Base-by-base conservation (phyloP, 129 eudicot species). In the Erigeron canadensis region DNA sequence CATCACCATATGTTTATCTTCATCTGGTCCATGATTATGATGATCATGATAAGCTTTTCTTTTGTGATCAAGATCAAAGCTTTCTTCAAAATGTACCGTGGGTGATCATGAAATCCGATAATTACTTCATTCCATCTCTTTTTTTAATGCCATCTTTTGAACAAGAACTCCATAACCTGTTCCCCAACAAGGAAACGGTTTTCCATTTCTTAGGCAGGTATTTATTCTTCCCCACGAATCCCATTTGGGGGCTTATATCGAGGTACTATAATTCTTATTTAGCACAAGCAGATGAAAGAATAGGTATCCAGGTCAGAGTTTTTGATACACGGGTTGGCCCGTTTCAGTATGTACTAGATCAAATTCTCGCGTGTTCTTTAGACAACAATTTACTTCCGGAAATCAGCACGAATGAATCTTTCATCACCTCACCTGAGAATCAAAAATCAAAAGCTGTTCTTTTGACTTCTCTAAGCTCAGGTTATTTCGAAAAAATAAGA, bases 51-150 rank as follows among this genome's bases (percentile, higher is more conserved):
- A 89, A 87, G 74, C 86, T 87, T 50, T 89, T 89, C 81, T 87
- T 86, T 79, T 89, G 96, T 73, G 88, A 87, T 71, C 88, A 81
- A 86, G 96, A 87, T 62, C 94, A 87, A 73, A 69, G 71, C 56
- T 55, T 70, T 71, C 81, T 89, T 57, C 82, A 84, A 65, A 83
- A 75, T 13, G 75, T 77, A 18, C 84, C 90, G 8, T 89, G 90
- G 90, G 66, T 89, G 48, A 68, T 89, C 62, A 82, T 89, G 90
- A 89, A 83, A 75, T 60, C 90, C 6, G 85, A 89, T 75, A 84
- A 89, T 73, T 89, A 89, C 75, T 89, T 86, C 76, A 61, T 84
- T 23, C 96, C 96, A 0, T 82, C 96, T 66, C 90, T 89, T 55
- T 89, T 89, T 77, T 51, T 89, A 75, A 87, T 89, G 71, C 94